Conservation (phyloP, 176 grass and related monocot genomes). For the Carex parvula region DNA sequence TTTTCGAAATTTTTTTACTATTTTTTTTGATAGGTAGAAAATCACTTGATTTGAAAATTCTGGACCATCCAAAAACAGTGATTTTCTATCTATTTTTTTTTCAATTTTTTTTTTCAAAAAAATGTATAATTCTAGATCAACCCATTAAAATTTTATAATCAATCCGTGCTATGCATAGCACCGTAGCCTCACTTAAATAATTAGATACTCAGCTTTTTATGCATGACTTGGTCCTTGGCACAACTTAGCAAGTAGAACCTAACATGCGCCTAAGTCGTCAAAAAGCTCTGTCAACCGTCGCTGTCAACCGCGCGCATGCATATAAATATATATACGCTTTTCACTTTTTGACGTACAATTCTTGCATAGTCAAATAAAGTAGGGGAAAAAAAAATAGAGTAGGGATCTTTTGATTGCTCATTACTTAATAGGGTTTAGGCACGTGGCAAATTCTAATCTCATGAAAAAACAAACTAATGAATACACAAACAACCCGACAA, state of each 20-base stretch:
- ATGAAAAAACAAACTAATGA: neutral
- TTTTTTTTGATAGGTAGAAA: no score
- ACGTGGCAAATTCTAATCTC: neutral
- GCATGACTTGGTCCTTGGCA: neutral
- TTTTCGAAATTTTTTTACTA: no score
- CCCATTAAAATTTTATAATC: no score
- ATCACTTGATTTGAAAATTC: no score
- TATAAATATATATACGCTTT: neutral
- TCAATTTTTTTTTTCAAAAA: no score
- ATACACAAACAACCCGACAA: neutral
- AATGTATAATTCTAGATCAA: no score
- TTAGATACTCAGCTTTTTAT: neutral
- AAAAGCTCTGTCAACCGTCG: neutral
- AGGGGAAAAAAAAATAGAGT: neutral
- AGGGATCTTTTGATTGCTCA: neutral
- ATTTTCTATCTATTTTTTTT: no score
- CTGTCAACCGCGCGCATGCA: slow-evolving; percentile 3
- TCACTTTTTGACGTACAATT: neutral
- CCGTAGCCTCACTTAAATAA: no score
- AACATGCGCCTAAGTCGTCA: neutral
- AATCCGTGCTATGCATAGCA: no score
- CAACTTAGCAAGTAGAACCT: neutral
- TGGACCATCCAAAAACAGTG: no score
- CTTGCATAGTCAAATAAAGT: neutral
- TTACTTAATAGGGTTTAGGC: neutral